These are phyloP conservation scores for Oryza meyeriana DNA, from an alignment of 176 grass and related monocot genomes.

Conservation along the genomic window DNA sequence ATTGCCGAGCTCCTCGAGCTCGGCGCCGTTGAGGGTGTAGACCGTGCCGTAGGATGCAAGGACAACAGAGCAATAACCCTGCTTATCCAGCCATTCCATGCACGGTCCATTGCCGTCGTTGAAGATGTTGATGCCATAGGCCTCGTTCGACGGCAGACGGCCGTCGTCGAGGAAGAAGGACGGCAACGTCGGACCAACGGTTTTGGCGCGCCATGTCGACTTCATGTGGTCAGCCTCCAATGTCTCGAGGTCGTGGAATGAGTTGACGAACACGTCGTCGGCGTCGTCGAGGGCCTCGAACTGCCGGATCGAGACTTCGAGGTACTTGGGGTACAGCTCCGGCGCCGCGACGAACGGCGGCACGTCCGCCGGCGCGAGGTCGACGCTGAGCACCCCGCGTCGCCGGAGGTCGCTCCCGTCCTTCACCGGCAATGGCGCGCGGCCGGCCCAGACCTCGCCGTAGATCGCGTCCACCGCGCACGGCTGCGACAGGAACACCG, in stretches of 20 bases:
- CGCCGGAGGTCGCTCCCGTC: neutral
- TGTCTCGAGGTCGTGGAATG: neutral
- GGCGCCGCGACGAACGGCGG: neutral
- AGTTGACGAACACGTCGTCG: neutral
- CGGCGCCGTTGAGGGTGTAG: neutral
- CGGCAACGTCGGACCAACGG: constrained; percentile 5
- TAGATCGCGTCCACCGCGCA: neutral
- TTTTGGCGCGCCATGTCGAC: constrained; percentile 4
- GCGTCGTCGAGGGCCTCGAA: neutral
- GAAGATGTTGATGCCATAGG: constrained; percentile 31
- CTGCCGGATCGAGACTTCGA: neutral
- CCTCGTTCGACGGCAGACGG: neutral
- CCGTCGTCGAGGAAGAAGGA: constrained; percentile 10
- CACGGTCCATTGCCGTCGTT: neutral
- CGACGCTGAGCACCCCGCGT: neutral
- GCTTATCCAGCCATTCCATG: neutral
- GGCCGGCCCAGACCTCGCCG: neutral
- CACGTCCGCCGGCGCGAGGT: neutral
- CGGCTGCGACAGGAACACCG: neutral
- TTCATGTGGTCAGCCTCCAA: constrained; percentile 38
- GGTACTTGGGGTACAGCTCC: neutral
- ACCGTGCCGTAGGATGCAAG: constrained; percentile 21
- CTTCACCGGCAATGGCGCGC: neutral
- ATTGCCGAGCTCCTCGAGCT: constrained; percentile 20
- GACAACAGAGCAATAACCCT: neutral